Evolutionary conservation across 192 early-diverging fungal species (phyloP), one percentile per base, ranked within the genome.

Genomic region (Coemansia sp.): DNA sequence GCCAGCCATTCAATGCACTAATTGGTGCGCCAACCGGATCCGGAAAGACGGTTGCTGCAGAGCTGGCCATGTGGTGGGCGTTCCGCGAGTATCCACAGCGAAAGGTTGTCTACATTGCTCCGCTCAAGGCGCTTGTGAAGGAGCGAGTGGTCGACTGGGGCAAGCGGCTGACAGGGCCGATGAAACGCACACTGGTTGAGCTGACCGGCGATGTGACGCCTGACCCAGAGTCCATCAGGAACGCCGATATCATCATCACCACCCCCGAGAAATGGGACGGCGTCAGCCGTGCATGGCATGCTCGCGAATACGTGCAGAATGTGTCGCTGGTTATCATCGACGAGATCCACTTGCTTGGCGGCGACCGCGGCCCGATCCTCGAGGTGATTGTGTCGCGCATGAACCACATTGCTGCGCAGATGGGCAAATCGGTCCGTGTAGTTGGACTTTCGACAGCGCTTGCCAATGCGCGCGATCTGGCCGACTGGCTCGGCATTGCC

Each of bases 251-350:
- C 36, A 97, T 98, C 65, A 91, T 99, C 61, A 97, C 95, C 0
- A 99, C 97, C 11, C 96, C 97, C 0, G 95, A 97, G 70, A 97
- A 98, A 68, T 99, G 95, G 95, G 95, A 99, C 82, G 95, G 95
- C 61, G 91, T 99, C 66, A 92, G 89, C 75, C 90, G 97, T 58
- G 90, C 86, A 45, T 98, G 95, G 90, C 87, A 95, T 59, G 89
- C 85, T n/a, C 86, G 96, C 48, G 87, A 84, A 11, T 98, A 97
- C 82, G 95, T 97, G 19, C 88, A 85, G 42, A 74, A 84, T 42
- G 93, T 99, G 23, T 90, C 93, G 10, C 77, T 91, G 46, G 91
- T 99, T 14, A 95, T 99, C 49, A 96, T 98, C 73, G 97, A 98
- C 82, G 97, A 98, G 84, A 98, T 99, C 53, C 96, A 99, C 74